These are phyloP conservation scores for Gymnopus androsaceus DNA, from an alignment of 1,284 basidiomycete species.

Conservation along the genomic window DNA sequence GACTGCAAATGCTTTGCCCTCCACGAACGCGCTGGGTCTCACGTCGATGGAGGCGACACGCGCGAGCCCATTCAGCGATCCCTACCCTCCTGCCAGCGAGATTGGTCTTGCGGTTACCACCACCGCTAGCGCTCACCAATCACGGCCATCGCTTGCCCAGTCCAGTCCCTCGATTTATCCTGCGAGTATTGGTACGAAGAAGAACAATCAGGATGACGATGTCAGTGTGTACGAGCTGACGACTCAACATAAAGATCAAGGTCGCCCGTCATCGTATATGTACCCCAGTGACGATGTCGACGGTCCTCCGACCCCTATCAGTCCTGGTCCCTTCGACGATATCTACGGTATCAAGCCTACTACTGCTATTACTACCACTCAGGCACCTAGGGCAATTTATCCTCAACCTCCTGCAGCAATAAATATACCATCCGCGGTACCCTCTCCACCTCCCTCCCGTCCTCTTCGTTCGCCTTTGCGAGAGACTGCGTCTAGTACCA, in stretches of 20 bases:
- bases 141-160: conserved; percentile 34
- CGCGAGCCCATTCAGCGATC: not conserved
- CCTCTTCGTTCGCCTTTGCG: conserved; percentile 43
- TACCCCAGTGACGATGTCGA: not conserved
- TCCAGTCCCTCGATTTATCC: conserved; percentile 65
- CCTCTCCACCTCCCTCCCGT: conserved; percentile 37
- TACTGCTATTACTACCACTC: not conserved
- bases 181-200: conserved; percentile 42
- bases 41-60: conserved; percentile 10
- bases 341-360: conserved; percentile 1
- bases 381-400: not conserved
- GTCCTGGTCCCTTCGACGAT: conserved; percentile 5
- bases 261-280: not conserved
- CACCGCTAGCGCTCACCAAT: conserved; percentile 6
- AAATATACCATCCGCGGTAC: conserved; percentile 7
- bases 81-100: conserved; percentile 9
- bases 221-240: conserved; percentile 31
- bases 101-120: conserved; percentile 24
- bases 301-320: conserved; percentile 4
- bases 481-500: conserved; percentile 30
- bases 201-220: conserved; percentile 34
- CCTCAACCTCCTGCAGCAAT: not conserved
- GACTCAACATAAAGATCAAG: conserved; percentile 4
- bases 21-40: conserved; percentile 2
- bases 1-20: not conserved